A percentile compares a stretch with the other conserved stretches of the same genome.
Conservation (phyloP, 2,329 filamentous ascomycete genomes). For the Aspergillaceae sp. region DNA sequence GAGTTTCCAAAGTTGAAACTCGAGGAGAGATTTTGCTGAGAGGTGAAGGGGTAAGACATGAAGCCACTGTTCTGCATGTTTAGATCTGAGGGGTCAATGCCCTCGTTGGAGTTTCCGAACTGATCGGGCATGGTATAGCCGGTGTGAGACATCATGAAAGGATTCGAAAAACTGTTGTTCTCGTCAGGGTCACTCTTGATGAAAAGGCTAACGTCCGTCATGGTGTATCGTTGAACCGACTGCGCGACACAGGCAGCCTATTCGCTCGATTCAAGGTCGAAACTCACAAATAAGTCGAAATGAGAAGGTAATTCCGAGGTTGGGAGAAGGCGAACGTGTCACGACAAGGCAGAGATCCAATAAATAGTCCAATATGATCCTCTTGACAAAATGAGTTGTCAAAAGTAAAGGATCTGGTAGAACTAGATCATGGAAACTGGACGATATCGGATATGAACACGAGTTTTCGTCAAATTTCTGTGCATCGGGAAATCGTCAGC, state of each 20-base stretch:
- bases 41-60: slow-evolving; percentile 51
- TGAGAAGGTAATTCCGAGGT: neutral
- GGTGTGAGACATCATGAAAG: slow-evolving; percentile 42
- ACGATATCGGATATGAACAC: no score
- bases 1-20: slow-evolving; percentile 71
- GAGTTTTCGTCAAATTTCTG: no score
- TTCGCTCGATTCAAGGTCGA: neutral
- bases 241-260: neutral
- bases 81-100: slow-evolving; percentile 79
- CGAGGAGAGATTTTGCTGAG: slow-evolving; percentile 56
- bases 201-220: slow-evolving; percentile 51
- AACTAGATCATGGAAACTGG: no score
- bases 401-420: no score
- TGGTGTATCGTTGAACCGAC: slow-evolving; percentile 19
- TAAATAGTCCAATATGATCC: no score
- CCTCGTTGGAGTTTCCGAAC: slow-evolving; percentile 47
- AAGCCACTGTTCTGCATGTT: slow-evolving; percentile 53
- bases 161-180: slow-evolving; percentile 45
- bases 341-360: neutral
- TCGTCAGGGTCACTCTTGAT: slow-evolving; percentile 63
- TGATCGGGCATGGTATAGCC: slow-evolving; percentile 47
- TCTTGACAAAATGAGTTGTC: no score
- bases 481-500: no score
- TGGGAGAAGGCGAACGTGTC: neutral
- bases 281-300: neutral